A percentile compares a stretch with the other conserved stretches of the same genome.
Evolutionary conservation across 495 filamentous ascomycete genomes (phyloP).

Genomic region (Xylaria scruposa): DNA sequence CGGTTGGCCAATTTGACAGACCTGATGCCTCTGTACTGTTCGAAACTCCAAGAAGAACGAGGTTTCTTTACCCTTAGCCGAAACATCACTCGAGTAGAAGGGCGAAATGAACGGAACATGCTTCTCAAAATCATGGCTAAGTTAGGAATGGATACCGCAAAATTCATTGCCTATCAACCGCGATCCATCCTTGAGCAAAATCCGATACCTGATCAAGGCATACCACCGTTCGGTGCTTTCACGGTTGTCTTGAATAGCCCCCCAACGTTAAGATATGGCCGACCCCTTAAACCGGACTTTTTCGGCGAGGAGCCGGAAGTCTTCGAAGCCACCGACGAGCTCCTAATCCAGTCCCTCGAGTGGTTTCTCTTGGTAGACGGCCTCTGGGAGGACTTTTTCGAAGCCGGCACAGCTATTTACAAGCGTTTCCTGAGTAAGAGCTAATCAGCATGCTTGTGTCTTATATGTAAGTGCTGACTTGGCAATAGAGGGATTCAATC

Average conservation of each 20-base stretch:
- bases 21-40: conserved; percentile 84
- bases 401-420: conserved; percentile 70
- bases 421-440: conserved; percentile 73
- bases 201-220: conserved; percentile 28
- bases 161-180: conserved; percentile 62
- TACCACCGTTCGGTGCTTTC: conserved; percentile 49
- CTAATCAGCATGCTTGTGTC: background rate
- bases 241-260: conserved; percentile 56
- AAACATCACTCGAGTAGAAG: conserved; percentile 61
- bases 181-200: conserved; percentile 57
- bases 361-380: conserved; percentile 81
- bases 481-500: conserved; percentile 53
- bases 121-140: conserved; percentile 69
- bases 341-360: conserved; percentile 78
- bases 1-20: conserved; percentile 71
- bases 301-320: conserved; percentile 66
- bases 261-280: conserved; percentile 54
- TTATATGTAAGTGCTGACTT: conserved; percentile 34
- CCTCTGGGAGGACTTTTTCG: conserved; percentile 74
- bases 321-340: conserved; percentile 63
- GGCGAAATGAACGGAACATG: conserved; percentile 52
- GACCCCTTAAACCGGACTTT: conserved; percentile 64
- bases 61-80: conserved; percentile 60
- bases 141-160: conserved; percentile 54
- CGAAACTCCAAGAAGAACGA: conserved; percentile 64